Percentiles rank a stretch among this genome's conserved stretches.
These are phyloP conservation scores for Rhodotorula graminis DNA, from an alignment of 768 basidiomycete genomes.

Conservation along the genomic window DNA sequence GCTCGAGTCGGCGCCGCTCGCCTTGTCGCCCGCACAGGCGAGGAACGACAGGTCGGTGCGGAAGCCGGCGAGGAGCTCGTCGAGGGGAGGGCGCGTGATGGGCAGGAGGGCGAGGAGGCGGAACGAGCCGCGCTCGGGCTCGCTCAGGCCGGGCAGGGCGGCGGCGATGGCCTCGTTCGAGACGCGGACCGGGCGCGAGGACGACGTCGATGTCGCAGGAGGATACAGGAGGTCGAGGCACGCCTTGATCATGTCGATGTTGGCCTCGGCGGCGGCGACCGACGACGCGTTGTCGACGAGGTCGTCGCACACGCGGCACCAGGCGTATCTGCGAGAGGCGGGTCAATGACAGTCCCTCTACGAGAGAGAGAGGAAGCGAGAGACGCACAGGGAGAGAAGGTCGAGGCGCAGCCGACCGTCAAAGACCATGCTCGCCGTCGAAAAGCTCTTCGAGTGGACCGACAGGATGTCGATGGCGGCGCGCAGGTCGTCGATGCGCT, in stretches of 20 bases:
- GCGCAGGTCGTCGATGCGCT: constrained; percentile 27
- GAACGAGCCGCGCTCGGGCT: constrained; percentile 35
- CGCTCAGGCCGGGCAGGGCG: constrained; percentile 18
- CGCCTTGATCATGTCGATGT: constrained; percentile 18
- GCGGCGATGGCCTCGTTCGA: constrained; percentile 1
- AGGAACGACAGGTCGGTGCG: constrained; percentile 35
- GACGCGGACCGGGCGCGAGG: not conserved
- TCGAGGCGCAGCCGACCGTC: constrained; percentile 31
- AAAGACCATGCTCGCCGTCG: constrained; percentile 38
- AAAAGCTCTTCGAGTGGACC: constrained; percentile 40
- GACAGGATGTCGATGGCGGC: constrained; percentile 36
- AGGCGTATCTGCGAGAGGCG: constrained; percentile 31
- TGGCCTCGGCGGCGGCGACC: constrained; percentile 18
- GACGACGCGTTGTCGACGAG: constrained; percentile 38
- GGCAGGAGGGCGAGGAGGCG: constrained; percentile 25
- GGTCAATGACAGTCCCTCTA: not conserved
- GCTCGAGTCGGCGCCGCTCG: not conserved
- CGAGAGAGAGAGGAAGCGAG: too few species aligned
- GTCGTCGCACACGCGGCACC: constrained; percentile 42
- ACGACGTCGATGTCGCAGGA: not conserved
- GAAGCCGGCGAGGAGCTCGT: constrained; percentile 39
- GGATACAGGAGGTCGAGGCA: constrained; percentile 27
- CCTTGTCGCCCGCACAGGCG: not conserved
- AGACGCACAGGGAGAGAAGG: constrained; percentile 31
- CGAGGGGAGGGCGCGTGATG: constrained; percentile 30